Percentiles rank a stretch among this genome's conserved stretches.
Conservation (phyloP, 495 filamentous ascomycete genomes). For the Apodospora peruviana region DNA sequence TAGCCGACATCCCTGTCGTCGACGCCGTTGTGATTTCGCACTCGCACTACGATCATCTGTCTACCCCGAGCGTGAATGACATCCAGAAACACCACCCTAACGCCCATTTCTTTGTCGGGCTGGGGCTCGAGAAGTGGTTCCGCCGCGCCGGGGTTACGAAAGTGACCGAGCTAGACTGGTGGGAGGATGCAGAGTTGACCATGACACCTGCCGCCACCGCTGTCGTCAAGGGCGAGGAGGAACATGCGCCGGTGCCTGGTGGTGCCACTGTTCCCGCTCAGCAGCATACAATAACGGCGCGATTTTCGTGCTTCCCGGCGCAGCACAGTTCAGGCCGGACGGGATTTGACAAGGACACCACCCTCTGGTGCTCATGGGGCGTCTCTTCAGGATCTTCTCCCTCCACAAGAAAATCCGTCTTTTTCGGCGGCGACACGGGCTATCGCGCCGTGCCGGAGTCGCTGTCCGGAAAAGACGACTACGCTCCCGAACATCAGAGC, state of each 20-base stretch:
- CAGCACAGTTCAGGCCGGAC: slow-evolving; percentile 76
- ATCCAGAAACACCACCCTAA: slow-evolving; percentile 68
- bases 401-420: slow-evolving; percentile 65
- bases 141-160: slow-evolving; percentile 56
- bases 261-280: too few relatives aligned
- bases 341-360: slow-evolving; percentile 61
- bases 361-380: slow-evolving; percentile 86
- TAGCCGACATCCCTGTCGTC: slow-evolving; percentile 74
- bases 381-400: slow-evolving; percentile 75
- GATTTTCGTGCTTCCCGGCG: slow-evolving; percentile 74
- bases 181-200: slow-evolving; percentile 65
- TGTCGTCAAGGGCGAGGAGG: too few relatives aligned
- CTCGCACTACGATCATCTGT: slow-evolving; percentile 92
- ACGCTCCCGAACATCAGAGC: slow-evolving; percentile 57
- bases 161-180: slow-evolving; percentile 93
- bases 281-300: slow-evolving; percentile 63
- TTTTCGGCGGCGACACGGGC: slow-evolving; percentile 73
- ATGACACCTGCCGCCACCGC: slow-evolving; percentile 48
- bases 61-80: slow-evolving; percentile 64
- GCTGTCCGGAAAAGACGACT: slow-evolving; percentile 79
- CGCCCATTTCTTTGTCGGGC: slow-evolving; percentile 81
- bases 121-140: slow-evolving; percentile 92
- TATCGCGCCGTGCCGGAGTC: slow-evolving; percentile 84
- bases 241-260: too few relatives aligned
- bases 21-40: slow-evolving; percentile 91